Percentiles rank a stretch among this genome's conserved stretches.
These are phyloP conservation scores for Apiospora pterosperma DNA, from an alignment of 2,329 filamentous ascomycete genomes.

Conservation along the genomic window DNA sequence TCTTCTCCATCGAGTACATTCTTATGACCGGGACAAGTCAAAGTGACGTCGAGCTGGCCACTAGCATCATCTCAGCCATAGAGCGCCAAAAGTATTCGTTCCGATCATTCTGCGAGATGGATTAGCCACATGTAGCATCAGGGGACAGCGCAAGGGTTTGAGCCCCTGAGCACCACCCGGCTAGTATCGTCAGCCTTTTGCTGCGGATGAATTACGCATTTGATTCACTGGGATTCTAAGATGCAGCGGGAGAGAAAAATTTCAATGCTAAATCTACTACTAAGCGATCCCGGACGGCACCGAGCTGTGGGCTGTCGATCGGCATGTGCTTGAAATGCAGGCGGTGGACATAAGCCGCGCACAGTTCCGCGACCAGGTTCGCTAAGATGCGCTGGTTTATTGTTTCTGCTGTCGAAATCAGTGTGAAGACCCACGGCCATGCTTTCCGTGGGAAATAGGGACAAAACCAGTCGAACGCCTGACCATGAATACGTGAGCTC, in stretches of 20 bases:
- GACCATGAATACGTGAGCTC: conserved; percentile 5
- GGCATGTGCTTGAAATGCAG: neutral
- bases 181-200: neutral
- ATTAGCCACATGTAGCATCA: neutral
- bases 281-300: neutral
- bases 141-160: neutral
- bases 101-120: neutral
- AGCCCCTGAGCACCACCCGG: neutral
- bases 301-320: neutral
- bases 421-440: conserved; percentile 4
- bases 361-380: neutral
- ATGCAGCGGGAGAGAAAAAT: neutral
- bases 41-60: neutral
- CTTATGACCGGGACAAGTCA: neutral
- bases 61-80: neutral
- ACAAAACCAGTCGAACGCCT: conserved; percentile 5
- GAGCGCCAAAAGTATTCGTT: neutral
- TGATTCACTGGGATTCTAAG: neutral
- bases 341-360: neutral
- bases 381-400: neutral
- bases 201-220: neutral
- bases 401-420: conserved; percentile 8
- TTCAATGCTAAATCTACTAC: neutral
- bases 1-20: no score
- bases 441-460: conserved; percentile 5